These are phyloP conservation scores for Pseudozyma sp. DNA, from an alignment of 1,284 basidiomycete genomes.

Conservation along the genomic window DNA sequence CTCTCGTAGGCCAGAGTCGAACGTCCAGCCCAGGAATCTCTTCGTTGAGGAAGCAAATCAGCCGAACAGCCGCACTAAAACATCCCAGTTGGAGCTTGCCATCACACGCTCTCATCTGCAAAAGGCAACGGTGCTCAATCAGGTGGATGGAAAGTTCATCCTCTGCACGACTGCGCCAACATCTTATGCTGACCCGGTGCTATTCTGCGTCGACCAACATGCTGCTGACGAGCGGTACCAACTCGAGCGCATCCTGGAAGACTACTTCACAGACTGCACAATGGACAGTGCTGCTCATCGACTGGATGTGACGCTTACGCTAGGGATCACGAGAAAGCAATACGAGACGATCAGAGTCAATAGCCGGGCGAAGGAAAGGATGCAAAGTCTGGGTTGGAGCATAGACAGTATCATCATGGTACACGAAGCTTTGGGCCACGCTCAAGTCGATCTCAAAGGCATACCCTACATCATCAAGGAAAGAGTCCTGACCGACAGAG, in stretches of 20 bases:
- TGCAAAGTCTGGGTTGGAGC: conserved; percentile 25
- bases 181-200: conserved; percentile 45
- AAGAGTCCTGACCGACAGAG: conserved; percentile 11
- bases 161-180: conserved; percentile 73
- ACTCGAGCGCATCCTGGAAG: conserved; percentile 82
- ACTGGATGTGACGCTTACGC: conserved; percentile 6
- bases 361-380: background rate
- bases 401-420: conserved; percentile 13
- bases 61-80: background rate
- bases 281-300: conserved; percentile 3
- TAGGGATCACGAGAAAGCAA: conserved; percentile 22
- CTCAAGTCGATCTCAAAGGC: conserved; percentile 31
- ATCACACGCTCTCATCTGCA: conserved; percentile 24
- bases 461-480: conserved; percentile 29
- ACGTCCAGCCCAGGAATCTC: background rate
- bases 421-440: conserved; percentile 23
- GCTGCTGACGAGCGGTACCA: conserved; percentile 89
- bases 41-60: background rate
- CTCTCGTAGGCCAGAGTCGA: conserved; percentile 3
- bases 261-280: conserved; percentile 72
- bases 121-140: conserved; percentile 73
- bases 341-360: conserved; percentile 7
- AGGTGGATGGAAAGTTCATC: conserved; percentile 90
- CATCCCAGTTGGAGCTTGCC: conserved; percentile 12
- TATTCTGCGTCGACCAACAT: conserved; percentile 92